A percentile compares a stretch with the other conserved stretches of the same genome.
These are phyloP conservation scores for Butyriboletus appendiculatus DNA, from an alignment of 1,284 basidiomycete species.

Conservation along the genomic window DNA sequence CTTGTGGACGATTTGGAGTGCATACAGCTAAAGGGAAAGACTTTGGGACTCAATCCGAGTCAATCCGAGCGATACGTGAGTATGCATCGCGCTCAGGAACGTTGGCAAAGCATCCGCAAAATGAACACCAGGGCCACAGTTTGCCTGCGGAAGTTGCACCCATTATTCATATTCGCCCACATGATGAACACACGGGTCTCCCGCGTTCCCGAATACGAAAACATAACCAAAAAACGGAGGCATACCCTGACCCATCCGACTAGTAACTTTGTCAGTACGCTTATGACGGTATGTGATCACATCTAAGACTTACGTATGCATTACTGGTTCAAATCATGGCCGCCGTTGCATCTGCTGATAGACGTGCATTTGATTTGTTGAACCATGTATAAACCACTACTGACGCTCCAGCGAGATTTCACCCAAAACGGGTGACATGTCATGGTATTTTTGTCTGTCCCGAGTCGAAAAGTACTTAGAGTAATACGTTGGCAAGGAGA, in stretches of 20 bases:
- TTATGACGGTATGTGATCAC: constrained; percentile 1
- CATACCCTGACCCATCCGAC: neutral
- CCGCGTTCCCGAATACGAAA: constrained; percentile 1
- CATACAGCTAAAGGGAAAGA: neutral
- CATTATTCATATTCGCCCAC: constrained; percentile 6
- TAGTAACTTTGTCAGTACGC: neutral
- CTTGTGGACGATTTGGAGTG: neutral
- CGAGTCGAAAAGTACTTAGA: neutral
- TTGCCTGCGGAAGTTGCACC: constrained; percentile 8
- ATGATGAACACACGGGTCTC: constrained; percentile 3
- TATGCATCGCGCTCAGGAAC: constrained; percentile 12
- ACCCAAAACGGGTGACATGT: neutral
- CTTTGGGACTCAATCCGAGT: constrained; percentile 8
- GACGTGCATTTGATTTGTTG: constrained; percentile 16
- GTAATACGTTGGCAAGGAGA: constrained; percentile 1
- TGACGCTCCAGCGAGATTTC: constrained; percentile 3
- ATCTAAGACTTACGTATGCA: neutral
- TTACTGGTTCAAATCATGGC: constrained; percentile 6
- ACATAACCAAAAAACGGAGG: neutral
- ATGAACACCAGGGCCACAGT: constrained; percentile 16
- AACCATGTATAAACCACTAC: neutral
- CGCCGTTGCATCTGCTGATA: constrained; percentile 20
- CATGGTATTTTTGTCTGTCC: constrained; percentile 4
- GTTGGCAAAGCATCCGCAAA: neutral
- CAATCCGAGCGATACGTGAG: constrained; percentile 19